Conservation (phyloP, 306 rosid species). For the Castanea mollissima region DNA sequence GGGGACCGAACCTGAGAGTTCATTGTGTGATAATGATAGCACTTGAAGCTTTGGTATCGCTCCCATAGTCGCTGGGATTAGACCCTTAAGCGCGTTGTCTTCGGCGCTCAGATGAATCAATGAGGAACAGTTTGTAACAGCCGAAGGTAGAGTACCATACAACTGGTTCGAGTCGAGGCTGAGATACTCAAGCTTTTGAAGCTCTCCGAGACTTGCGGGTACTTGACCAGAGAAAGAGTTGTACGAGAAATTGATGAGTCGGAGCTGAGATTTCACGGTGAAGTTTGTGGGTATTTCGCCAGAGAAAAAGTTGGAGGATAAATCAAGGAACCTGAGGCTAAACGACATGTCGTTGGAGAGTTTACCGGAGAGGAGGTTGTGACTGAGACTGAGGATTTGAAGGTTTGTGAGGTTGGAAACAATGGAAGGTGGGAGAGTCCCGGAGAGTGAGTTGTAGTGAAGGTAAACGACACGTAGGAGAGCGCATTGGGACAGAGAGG, state of each 20-base stretch:
- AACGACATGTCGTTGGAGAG: constrained; percentile 34
- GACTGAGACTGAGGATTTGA: constrained; percentile 59
- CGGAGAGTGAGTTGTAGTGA: constrained; percentile 66
- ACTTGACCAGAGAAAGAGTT: constrained; percentile 61
- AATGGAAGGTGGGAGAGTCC: constrained; percentile 39
- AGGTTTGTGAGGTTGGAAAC: constrained; percentile 67
- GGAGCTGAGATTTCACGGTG: constrained; percentile 49
- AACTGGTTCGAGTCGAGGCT: constrained; percentile 57
- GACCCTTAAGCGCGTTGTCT: constrained; percentile 55
- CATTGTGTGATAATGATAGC: constrained; percentile 56
- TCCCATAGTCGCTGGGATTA: constrained; percentile 63
- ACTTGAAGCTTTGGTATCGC: constrained; percentile 60
- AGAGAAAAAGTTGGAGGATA: constrained; percentile 56
- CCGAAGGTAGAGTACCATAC: constrained; percentile 69
- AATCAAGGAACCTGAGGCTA: constrained; percentile 52
- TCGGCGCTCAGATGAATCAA: constrained; percentile 57
- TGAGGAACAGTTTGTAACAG: constrained; percentile 59
- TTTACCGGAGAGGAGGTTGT: constrained; percentile 50
- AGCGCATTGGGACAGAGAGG: constrained; percentile 55
- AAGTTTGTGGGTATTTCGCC: constrained; percentile 58
- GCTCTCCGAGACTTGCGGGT: constrained; percentile 45
- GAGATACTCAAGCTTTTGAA: constrained; percentile 46
- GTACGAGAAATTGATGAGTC: constrained; percentile 53
- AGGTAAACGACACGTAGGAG: constrained; percentile 66
- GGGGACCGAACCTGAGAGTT: constrained; percentile 66